Percentiles rank a stretch among this genome's conserved stretches.
These are phyloP conservation scores for Tetradesmus obliquus DNA, from an alignment of 139 green algal genomes.

Conservation along the genomic window DNA sequence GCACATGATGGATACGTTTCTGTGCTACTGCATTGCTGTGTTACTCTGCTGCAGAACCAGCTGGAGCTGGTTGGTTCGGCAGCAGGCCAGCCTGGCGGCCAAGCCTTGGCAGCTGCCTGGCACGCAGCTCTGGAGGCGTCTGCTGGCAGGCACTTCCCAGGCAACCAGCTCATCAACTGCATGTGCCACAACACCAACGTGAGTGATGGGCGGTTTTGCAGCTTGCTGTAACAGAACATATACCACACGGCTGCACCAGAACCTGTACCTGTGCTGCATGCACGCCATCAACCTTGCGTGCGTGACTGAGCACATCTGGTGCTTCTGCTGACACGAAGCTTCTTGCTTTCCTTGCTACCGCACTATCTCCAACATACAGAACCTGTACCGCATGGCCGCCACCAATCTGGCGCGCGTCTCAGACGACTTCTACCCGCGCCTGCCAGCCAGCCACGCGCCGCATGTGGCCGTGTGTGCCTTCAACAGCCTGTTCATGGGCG, in stretches of 20 bases:
- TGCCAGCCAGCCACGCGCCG: slow-evolving; percentile 70
- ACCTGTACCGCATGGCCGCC: slow-evolving; percentile 70
- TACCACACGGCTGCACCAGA: too few relatives aligned
- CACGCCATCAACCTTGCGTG: slow-evolving; percentile 86
- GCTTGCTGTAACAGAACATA: background rate
- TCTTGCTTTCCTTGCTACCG: too few relatives aligned
- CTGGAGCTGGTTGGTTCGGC: background rate
- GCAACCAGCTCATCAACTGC: slow-evolving; percentile 90
- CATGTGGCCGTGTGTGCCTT: slow-evolving; percentile 86
- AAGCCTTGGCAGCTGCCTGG: background rate
- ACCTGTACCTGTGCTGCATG: slow-evolving; percentile 57
- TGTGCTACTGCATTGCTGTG: too few relatives aligned
- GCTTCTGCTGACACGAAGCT: too few relatives aligned
- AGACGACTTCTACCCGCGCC: slow-evolving; percentile 77
- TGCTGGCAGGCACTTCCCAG: slow-evolving; percentile 75
- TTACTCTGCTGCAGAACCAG: slow-evolving; percentile 13
- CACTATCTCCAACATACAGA: too few relatives aligned
- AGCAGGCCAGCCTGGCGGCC: background rate
- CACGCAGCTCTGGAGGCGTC: slow-evolving; percentile 68
- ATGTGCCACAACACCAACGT: slow-evolving; percentile 92
- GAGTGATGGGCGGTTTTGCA: background rate
- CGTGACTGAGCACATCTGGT: slow-evolving; percentile 78
- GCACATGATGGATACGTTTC: too few relatives aligned
- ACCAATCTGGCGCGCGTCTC: slow-evolving; percentile 83
- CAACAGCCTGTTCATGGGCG: slow-evolving; percentile 76